These are phyloP conservation scores for Candida nonsorbophila DNA, from an alignment of 805 yeast species.

Conservation along the genomic window DNA sequence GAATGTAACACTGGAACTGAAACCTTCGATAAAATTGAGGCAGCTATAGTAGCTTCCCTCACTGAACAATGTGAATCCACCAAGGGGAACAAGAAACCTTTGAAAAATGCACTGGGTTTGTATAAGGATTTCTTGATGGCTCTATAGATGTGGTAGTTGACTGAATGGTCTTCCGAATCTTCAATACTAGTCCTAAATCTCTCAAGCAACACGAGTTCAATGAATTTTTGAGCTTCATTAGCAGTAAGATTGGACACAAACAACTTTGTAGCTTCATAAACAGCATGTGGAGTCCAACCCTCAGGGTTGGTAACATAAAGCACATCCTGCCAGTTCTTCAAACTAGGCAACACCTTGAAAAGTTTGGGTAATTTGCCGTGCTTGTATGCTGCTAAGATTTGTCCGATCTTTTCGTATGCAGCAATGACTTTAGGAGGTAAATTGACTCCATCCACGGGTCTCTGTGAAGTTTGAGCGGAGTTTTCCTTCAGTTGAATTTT, in stretches of 20 bases:
- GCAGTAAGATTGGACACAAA: slow-evolving; percentile 89
- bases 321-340: slow-evolving; percentile 94
- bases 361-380: slow-evolving; percentile 97
- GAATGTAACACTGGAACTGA: slow-evolving; percentile 95
- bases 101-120: slow-evolving; percentile 96
- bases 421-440: slow-evolving; percentile 95
- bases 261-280: slow-evolving; percentile 89
- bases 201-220: slow-evolving; percentile 61
- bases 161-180: slow-evolving; percentile 65
- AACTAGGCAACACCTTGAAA: slow-evolving; percentile 89
- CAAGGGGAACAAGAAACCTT: slow-evolving; percentile 89
- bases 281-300: slow-evolving; percentile 91
- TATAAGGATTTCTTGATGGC: slow-evolving; percentile 88
- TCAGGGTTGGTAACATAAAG: slow-evolving; percentile 89
- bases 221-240: slow-evolving; percentile 81
- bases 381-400: slow-evolving; percentile 78
- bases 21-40: slow-evolving; percentile 81
- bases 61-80: slow-evolving; percentile 85
- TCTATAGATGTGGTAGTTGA: slow-evolving; percentile 90
- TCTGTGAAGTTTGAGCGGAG: slow-evolving; percentile 22
- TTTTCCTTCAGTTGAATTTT: slow-evolving; percentile 72
- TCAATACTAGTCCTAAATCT: slow-evolving; percentile 69
- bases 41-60: slow-evolving; percentile 92
- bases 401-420: slow-evolving; percentile 90
- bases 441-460: slow-evolving; percentile 62